Conservation (phyloP, 106 monocot genomes). For the Hemerocallis citrina region DNA sequence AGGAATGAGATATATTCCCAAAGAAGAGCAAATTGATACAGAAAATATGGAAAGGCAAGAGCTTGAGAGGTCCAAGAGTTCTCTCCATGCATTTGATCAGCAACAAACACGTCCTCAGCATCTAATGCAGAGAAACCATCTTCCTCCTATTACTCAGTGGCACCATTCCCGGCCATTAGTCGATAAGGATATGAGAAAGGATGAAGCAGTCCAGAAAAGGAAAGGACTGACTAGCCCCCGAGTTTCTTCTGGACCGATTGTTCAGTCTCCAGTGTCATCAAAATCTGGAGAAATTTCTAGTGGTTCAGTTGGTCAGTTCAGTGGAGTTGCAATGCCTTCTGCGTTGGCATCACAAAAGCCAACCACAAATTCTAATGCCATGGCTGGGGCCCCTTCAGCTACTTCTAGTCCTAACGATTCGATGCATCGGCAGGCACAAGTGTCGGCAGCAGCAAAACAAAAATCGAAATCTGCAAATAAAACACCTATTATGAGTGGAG, state of each 20-base stretch:
- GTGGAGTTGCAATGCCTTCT: constrained; percentile 39
- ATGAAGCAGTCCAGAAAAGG: constrained; percentile 47
- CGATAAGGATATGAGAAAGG: constrained; percentile 58
- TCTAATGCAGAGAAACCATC: constrained; percentile 34
- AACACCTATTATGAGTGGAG: constrained; percentile 61
- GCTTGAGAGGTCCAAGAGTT: constrained; percentile 30
- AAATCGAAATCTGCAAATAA: constrained; percentile 66
- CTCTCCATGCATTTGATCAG: constrained; percentile 35
- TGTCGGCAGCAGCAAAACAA: constrained; percentile 26
- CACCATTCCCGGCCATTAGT: constrained; percentile 16
- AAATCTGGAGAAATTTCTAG: constrained; percentile 82
- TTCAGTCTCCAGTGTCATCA: constrained; percentile 84
- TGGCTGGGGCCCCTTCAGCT: constrained; percentile 39
- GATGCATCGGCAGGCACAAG: constrained; percentile 44
- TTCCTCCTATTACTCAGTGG: constrained; percentile 43
- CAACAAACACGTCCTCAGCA: constrained; percentile 42
- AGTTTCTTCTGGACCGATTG: constrained; percentile 64
- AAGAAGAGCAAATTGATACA: constrained; percentile 52
- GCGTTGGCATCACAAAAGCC: constrained; percentile 47
- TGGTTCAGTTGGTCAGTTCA: constrained; percentile 61
- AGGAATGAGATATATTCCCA: constrained; percentile 48
- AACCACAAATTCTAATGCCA: constrained; percentile 42
- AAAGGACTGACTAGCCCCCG: constrained; percentile 62
- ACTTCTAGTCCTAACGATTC: constrained; percentile 69
- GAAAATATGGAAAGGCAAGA: constrained; percentile 40